Base-by-base conservation (phyloP, 1,284 basidiomycete genomes). In the Singerocomus inundabilis region DNA sequence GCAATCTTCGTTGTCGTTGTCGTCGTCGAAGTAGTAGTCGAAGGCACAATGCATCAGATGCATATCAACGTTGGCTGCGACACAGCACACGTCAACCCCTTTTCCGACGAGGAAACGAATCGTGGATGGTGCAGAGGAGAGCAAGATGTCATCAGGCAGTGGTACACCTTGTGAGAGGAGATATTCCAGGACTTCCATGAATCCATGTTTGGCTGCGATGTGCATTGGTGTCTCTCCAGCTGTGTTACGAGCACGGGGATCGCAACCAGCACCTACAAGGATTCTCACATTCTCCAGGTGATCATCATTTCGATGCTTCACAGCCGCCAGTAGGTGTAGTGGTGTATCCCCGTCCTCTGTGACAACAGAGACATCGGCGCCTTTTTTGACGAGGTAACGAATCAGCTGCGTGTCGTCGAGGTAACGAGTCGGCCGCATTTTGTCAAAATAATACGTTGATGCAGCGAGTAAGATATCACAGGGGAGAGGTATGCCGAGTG, bases 181-280 rank as follows among this genome's bases (percentile, higher is more conserved):
- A 12, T 34, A 34, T 12, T 42, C 12, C 18, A 51, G 4, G 36
- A 30, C 8, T 5, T 1, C 1, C 1, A 0, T 5, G 26, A 2
- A 42, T 18, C 48, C 48, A 26, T 9, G 2, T 11, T 11, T 40
- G 1, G 30, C 48, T 2, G 44, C 47, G 8, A 1, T 1, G 6
- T 48, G 47, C n/a, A 48, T 11, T 5, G 39, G 33, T 6, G 29
- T 53, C 21, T 52, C 13, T 5, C 44, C 44, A 3, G 32, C 25
- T 3, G 10, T 1, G 26, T 53, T 53, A 4, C 10, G n/a, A 11
- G 18, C 21, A 6, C 5, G 8, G 15, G 26, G 33, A 16, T 48
- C 6, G n/a, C 31, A 52, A 8, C 51, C 21, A 21, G 21, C 21
- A 21, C 21, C 21, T 21, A 21, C 21, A 21, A 21, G 21, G 21